A percentile compares a stretch with the other conserved stretches of the same genome.
Evolutionary conservation across 2,329 filamentous ascomycete species (phyloP).

Genomic region (Neonectria punicea): DNA sequence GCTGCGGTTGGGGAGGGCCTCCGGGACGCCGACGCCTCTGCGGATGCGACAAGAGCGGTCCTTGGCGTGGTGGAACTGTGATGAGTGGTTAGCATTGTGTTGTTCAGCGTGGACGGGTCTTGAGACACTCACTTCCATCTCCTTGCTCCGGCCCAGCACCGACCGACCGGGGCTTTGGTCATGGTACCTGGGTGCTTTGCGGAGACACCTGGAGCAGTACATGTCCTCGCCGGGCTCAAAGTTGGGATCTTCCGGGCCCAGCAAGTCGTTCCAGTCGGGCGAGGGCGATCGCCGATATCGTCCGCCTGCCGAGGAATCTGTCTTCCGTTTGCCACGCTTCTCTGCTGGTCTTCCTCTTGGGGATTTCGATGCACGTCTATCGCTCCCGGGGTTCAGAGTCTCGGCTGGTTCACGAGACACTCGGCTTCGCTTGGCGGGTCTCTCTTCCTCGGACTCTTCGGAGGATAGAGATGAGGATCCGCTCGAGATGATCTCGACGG

Average conservation of each 20-base stretch:
- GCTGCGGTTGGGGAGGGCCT: slow-evolving; percentile 46
- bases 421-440: neutral
- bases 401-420: neutral
- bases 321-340: neutral
- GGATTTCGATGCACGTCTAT: neutral
- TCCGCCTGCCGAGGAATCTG: neutral
- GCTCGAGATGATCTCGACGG: neutral
- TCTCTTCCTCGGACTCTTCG: neutral
- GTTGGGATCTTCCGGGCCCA: slow-evolving; percentile 34
- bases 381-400: neutral
- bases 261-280: slow-evolving; percentile 40
- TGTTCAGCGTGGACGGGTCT: too few relatives aligned
- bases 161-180: slow-evolving; percentile 34
- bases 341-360: neutral
- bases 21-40: slow-evolving; percentile 30
- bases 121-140: slow-evolving; percentile 35
- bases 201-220: slow-evolving; percentile 49
- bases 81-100: slow-evolving; percentile 1
- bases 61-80: slow-evolving; percentile 34
- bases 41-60: slow-evolving; percentile 43
- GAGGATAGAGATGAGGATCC: neutral
- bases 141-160: slow-evolving; percentile 20
- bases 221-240: slow-evolving; percentile 43
- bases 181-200: slow-evolving; percentile 41
- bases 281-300: slow-evolving; percentile 30